phyloP scores from a whole-genome alignment of 2,329 filamentous ascomycete genomes.

The Dactylellina leptospora region DNA sequence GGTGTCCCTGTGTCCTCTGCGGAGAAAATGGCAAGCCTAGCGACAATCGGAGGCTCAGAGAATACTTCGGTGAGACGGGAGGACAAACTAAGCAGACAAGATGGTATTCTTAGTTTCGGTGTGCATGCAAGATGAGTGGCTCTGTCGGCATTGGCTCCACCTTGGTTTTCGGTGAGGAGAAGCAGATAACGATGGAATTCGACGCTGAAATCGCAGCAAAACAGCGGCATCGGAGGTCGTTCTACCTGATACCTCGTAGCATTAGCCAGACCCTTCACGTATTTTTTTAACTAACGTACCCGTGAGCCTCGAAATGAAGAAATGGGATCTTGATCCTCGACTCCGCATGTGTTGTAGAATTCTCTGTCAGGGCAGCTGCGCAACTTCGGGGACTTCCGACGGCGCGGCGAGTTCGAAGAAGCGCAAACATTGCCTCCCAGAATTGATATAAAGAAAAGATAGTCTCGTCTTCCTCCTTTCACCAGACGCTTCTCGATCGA shows the following conservation, averaged over 20 bases:
- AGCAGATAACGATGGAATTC: neutral
- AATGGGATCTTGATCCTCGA: no score
- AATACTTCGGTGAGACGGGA: neutral
- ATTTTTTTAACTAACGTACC: no score
- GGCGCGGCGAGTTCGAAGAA: neutral
- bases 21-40: neutral
- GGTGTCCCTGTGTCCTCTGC: no score
- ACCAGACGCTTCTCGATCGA: no score
- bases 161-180: neutral
- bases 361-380: neutral
- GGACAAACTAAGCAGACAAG: neutral
- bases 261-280: no score
- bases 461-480: neutral
- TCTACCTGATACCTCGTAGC: no score
- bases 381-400: slow-evolving; percentile 17
- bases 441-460: neutral
- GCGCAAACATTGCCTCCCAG: neutral
- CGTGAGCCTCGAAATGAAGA: no score
- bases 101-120: neutral
- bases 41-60: neutral
- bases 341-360: no score
- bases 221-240: no score
- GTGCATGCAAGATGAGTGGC: neutral
- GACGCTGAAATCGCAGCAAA: no score
- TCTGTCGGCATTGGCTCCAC: neutral